Percentiles rank a stretch among this genome's conserved stretches.
Evolutionary conservation across 176 grass and related monocot species (phyloP).

Genomic region (Eleusine indica): DNA sequence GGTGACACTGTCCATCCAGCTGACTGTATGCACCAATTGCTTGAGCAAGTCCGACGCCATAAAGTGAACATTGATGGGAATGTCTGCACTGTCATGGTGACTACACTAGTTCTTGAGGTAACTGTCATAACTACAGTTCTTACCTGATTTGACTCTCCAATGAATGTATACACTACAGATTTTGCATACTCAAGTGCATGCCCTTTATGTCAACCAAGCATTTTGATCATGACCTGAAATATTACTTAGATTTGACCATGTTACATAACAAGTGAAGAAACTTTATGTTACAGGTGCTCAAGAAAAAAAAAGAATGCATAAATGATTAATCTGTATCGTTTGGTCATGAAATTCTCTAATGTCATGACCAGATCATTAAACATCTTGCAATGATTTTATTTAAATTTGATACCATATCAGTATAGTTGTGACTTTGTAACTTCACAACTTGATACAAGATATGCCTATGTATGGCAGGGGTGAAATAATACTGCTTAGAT

Average conservation of each 20-base stretch:
- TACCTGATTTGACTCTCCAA: not conserved
- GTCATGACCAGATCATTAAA: not conserved
- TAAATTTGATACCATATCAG: not conserved
- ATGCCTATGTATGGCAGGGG: not conserved
- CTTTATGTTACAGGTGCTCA: not conserved
- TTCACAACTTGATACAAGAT: not conserved
- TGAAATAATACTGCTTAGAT: not conserved
- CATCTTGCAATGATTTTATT: not conserved
- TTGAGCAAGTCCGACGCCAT: slow-evolving; percentile 87
- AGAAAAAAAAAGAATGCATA: not conserved
- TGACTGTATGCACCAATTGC: slow-evolving; percentile 97
- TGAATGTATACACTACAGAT: not conserved
- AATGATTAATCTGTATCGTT: no score
- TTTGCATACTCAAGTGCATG: not conserved
- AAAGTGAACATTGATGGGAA: slow-evolving; percentile 98
- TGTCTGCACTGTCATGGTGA: slow-evolving; percentile 98
- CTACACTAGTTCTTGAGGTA: slow-evolving; percentile 99
- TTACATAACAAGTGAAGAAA: not conserved
- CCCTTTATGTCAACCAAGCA: not conserved
- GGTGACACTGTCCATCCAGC: slow-evolving; percentile 88
- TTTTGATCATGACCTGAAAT: not conserved
- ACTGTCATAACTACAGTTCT: slow-evolving; percentile 18
- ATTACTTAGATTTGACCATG: not conserved
- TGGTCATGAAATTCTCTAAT: no score
- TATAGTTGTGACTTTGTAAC: not conserved